Evolutionary conservation across 163 green algal species (phyloP).

Genomic region (Scenedesmus sp.): DNA sequence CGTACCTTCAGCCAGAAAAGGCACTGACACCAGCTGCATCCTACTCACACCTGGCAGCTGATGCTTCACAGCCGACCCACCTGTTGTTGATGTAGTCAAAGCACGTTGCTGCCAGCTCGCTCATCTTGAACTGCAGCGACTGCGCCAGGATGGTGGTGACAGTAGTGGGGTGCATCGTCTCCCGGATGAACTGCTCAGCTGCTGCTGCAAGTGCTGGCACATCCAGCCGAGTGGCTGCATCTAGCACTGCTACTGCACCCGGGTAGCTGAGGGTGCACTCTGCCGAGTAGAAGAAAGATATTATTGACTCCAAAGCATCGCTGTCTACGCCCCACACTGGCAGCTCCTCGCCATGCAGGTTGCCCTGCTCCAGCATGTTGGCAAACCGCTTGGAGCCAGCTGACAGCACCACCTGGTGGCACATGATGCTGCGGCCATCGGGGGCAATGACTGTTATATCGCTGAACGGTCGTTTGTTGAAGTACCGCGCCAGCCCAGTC

Average conservation of each 20-base stretch:
- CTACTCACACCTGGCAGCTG: background rate
- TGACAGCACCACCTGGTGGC: slow-evolving; percentile 66
- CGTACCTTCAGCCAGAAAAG: background rate
- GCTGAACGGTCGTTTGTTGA: slow-evolving; percentile 58
- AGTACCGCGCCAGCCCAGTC: slow-evolving; percentile 45
- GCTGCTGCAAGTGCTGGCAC: slow-evolving; percentile 47
- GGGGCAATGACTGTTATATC: slow-evolving; percentile 63
- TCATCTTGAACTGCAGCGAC: slow-evolving; percentile 38
- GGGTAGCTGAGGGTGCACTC: slow-evolving; percentile 57
- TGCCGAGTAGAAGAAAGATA: slow-evolving; percentile 64
- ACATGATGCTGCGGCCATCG: slow-evolving; percentile 54
- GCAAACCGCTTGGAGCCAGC: slow-evolving; percentile 60
- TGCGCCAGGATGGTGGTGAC: slow-evolving; percentile 38
- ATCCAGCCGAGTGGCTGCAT: slow-evolving; percentile 59
- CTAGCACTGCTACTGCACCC: slow-evolving; percentile 52
- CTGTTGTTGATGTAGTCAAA: slow-evolving; percentile 33
- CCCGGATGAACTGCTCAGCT: slow-evolving; percentile 28
- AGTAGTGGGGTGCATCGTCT: background rate
- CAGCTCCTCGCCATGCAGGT: slow-evolving; percentile 57
- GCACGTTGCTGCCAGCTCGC: slow-evolving; percentile 32
- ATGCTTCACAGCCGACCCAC: background rate
- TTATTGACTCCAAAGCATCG: slow-evolving; percentile 56
- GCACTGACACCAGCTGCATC: background rate
- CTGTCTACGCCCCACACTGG: slow-evolving; percentile 66
- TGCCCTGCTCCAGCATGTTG: slow-evolving; percentile 59